phyloP scores from a whole-genome alignment of 345 rosid genomes.

The Anastatica hierochuntica region DNA sequence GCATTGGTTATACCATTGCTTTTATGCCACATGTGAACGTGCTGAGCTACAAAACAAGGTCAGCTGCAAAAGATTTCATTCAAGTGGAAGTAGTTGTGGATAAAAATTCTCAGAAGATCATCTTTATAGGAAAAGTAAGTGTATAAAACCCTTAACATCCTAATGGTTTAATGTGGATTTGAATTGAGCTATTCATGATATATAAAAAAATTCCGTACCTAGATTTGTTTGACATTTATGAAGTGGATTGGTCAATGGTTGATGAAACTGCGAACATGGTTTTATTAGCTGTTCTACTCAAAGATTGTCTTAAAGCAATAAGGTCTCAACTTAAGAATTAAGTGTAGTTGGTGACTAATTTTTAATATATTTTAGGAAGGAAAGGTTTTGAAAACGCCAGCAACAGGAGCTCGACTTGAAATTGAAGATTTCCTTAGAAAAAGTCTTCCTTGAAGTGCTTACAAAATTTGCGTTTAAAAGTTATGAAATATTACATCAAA shows the following conservation, averaged over 20 bases:
- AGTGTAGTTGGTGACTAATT: not conserved
- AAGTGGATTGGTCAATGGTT: not conserved
- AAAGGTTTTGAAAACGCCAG: constrained; percentile 58
- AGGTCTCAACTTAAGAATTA: too few relatives aligned
- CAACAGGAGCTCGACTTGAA: constrained; percentile 20
- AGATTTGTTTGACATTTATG: too few relatives aligned
- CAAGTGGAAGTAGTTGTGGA: constrained; percentile 93
- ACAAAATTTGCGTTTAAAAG: not conserved
- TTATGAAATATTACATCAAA: not conserved
- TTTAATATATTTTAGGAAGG: constrained; percentile 49
- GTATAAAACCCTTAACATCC: not conserved
- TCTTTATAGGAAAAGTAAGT: constrained; percentile 84
- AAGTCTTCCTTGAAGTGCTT: constrained; percentile 77
- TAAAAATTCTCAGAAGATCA: constrained; percentile 85
- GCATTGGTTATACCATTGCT: too few relatives aligned
- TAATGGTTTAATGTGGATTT: not conserved
- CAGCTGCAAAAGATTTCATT: constrained; percentile 77
- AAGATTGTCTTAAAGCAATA: not conserved
- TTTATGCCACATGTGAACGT: constrained; percentile 56
- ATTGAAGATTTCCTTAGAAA: constrained; percentile 65
- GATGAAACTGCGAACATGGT: not conserved
- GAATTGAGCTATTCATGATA: not conserved
- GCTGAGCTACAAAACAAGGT: constrained; percentile 72
- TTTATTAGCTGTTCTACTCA: not conserved
- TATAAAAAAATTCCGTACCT: not conserved